Base-by-base conservation (phyloP, 176 grass and related monocot genomes). In the Oryza punctata region DNA sequence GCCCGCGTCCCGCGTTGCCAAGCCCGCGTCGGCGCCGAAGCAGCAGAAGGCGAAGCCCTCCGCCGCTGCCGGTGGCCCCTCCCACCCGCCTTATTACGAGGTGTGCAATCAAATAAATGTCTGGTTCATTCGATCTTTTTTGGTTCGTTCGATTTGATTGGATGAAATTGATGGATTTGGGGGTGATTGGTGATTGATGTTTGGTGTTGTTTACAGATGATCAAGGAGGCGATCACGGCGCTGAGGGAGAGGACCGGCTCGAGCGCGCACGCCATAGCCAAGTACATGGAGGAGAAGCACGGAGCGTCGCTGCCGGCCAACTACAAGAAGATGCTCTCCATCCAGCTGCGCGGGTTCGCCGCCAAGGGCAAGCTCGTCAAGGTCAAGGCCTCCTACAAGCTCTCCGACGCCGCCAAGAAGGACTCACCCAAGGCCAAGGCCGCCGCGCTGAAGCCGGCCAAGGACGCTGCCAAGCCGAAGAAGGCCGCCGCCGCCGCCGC, bases 341-440 rank as follows among this genome's bases (percentile, higher is more conserved):
- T 87, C 52, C 89, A 92, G 59, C 67, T 99, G 40, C 89, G 80
- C 16, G 67, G 73, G 0, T 90, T 75, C 33, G 84, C 89, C 16
- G 52, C 87, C 29, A 99, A 96, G 83, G 97, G 93, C 9, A 96
- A 91, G 91, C 91, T 99, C 27, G 97, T 96, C 5, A 99, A 94
- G 89, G 88, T 99, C 74, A 99, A 96, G 91, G 89, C 91, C n/a
- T 99, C 97, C 6, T 99, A 94, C 89, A 99, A 94, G 93, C 88
- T 96, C 52, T 96, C 97, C 10, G 91, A 92, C 11, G 44, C 80
- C 0, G 88, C 82, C 40, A 95, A 93, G 78, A 89, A 83, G 64
- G 83, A 59, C 0, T 1, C 79, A 2, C 54, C 89, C 12, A 87
- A 89, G 87, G 12, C 87, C 10, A 85, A 85, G 70, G 65, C 29